Percentiles rank a stretch among this genome's conserved stretches.
Conservation (phyloP, 495 filamentous ascomycete species). For the Parmelia sp. region DNA sequence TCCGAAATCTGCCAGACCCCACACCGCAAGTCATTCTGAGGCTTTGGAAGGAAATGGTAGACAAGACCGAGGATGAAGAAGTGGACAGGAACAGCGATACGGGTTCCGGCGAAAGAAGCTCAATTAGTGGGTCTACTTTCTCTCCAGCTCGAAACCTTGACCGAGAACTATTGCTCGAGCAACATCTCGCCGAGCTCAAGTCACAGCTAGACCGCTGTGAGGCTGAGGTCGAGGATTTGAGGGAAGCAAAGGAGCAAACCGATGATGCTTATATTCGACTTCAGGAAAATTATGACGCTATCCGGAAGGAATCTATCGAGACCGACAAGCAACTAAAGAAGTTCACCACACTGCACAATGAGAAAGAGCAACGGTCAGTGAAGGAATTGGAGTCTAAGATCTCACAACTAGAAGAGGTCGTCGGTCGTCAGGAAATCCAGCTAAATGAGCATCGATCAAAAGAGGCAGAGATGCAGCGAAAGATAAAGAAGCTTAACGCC, state of each 20-base stretch:
- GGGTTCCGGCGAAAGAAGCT: constrained; percentile 6
- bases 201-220: constrained; percentile 45
- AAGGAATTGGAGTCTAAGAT: constrained; percentile 43
- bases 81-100: constrained; percentile 2
- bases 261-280: constrained; percentile 46
- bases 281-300: constrained; percentile 45
- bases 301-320: constrained; percentile 41
- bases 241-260: constrained; percentile 44
- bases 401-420: constrained; percentile 50
- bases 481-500: constrained; percentile 20
- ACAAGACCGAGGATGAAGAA: constrained; percentile 10
- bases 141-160: constrained; percentile 37
- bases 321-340: constrained; percentile 45
- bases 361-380: constrained; percentile 16
- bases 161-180: constrained; percentile 48
- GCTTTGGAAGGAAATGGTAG: constrained; percentile 15
- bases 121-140: constrained; percentile 1
- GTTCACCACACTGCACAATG: constrained; percentile 31
- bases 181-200: constrained; percentile 47
- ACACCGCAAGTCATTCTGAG: constrained; percentile 7
- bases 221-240: constrained; percentile 47
- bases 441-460: constrained; percentile 37
- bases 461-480: constrained; percentile 29
- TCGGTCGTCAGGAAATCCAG: constrained; percentile 52
- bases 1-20: constrained; percentile 36